phyloP scores from a whole-genome alignment of 306 rosid species.

The Mimosa bimucronata region DNA sequence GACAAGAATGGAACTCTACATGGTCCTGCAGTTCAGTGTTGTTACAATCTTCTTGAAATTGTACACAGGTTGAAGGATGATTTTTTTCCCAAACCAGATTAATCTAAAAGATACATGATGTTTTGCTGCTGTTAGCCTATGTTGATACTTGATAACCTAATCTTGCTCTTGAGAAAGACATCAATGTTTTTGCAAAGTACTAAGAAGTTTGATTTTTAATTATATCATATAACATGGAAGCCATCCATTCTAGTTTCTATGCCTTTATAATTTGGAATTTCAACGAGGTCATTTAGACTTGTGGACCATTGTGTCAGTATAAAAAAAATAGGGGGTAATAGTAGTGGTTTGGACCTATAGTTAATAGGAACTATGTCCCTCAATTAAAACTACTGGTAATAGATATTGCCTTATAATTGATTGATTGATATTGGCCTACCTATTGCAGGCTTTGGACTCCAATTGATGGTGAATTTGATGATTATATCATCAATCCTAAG shows the following conservation, averaged over 20 bases:
- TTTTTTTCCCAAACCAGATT: constrained; percentile 16
- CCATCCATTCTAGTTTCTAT: neutral
- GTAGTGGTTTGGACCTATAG: constrained; percentile 6
- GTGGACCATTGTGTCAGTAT: constrained; percentile 24
- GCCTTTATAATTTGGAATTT: constrained; percentile 29
- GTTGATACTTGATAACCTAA: neutral
- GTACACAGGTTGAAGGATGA: constrained; percentile 67
- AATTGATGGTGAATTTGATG: constrained; percentile 96
- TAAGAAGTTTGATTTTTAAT: neutral
- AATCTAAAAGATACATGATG: constrained; percentile 13
- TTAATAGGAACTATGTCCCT: constrained; percentile 11
- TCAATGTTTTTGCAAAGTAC: constrained; percentile 3
- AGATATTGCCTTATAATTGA: constrained; percentile 26
- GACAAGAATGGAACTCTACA: constrained; percentile 92
- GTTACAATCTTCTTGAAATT: constrained; percentile 90
- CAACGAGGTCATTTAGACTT: constrained; percentile 27
- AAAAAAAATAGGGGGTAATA: neutral
- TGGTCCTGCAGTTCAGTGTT: constrained; percentile 93
- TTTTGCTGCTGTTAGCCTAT: constrained; percentile 15
- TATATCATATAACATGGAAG: neutral
- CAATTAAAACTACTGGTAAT: constrained; percentile 6
- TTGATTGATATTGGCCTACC: neutral
- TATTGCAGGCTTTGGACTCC: constrained; percentile 84
- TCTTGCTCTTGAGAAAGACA: neutral
- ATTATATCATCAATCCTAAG: constrained; percentile 94